These are phyloP conservation scores for Chlamydomonas asymmetrica DNA, from an alignment of 139 green algal genomes.

Conservation along the genomic window DNA sequence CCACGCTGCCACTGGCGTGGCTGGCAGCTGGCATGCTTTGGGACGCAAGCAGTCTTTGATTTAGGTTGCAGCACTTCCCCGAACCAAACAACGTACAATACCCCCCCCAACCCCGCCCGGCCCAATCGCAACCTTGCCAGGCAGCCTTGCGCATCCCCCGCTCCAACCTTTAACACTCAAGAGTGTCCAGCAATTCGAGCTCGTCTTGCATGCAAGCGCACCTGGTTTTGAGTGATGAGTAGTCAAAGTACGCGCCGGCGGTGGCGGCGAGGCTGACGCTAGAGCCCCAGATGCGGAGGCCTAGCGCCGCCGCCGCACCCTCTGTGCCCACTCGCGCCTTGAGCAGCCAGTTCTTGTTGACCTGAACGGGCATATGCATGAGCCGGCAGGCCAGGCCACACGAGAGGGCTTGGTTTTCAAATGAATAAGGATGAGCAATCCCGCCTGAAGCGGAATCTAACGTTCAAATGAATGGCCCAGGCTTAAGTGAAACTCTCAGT, in stretches of 20 bases:
- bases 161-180: not conserved
- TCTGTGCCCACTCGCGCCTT: constrained; percentile 62
- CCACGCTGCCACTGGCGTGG: not conserved
- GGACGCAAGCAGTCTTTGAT: not conserved
- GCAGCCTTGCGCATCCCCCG: not conserved
- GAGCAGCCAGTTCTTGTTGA: constrained; percentile 81
- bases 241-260: constrained; percentile 8
- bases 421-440: too few relatives aligned
- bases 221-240: not conserved
- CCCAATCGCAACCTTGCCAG: not conserved
- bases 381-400: too few relatives aligned
- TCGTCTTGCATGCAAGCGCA: not conserved
- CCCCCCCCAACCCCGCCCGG: not conserved
- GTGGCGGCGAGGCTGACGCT: constrained; percentile 14
- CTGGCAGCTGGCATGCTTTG: not conserved
- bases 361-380: too few relatives aligned
- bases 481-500: too few relatives aligned
- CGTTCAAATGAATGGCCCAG: not conserved
- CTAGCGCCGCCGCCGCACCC: constrained; percentile 29
- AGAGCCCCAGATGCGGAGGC: constrained; percentile 20
- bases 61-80: not conserved
- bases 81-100: not conserved
- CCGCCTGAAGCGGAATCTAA: too few relatives aligned
- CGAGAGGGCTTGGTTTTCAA: too few relatives aligned
- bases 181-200: not conserved